Base-by-base conservation (phyloP, 1,139 yeast genomes). In the Blastobotrys buckinghamii region DNA sequence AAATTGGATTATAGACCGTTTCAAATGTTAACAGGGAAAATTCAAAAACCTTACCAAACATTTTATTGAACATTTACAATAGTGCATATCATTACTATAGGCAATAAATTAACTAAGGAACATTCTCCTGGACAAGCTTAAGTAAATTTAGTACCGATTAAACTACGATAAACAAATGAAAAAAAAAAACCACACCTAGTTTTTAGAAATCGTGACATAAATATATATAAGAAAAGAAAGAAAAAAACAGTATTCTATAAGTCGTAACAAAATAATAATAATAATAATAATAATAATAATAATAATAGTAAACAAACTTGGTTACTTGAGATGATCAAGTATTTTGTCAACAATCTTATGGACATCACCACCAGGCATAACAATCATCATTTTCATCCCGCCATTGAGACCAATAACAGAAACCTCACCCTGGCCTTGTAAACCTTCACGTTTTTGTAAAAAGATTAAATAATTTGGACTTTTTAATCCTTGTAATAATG, bases 381-480 rank as follows among this genome's bases (percentile, higher is more conserved):
- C 53, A 39, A 59, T 45, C 56, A 59, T 47, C 51, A 57, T 58
- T 26, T 56, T 45, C 45, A 52, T 49, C 20, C 63, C 61, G 16
- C 54, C 55, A 29, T 52, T 45, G 12, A 59, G 50, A 34, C 56
- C 62, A 1, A 54, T 59, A 15, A 57, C 60, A 1, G 63, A 50
- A 20, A 57, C 53, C 43, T 59, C 62, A 26, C 55, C 56, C 33
- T 55, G 58, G 2, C 55, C 47, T n/a, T 52, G 36, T 16, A 53
- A 50, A 15, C 35, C 17, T 7, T 54, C 55, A 12, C 50, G 49
- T 6, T 58, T 52, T 36, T 57, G 61, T 27, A 58, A 46, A 39
- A 51, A 57, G 10, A 62, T 57, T 26, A 60, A 44, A 39, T 46
- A 59, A 49, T 62, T 63, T 5, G 66, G 64, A 3, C 56, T 57